Conservation (phyloP, 2,329 filamentous ascomycete species). For the Exutisphaerella laricina region DNA sequence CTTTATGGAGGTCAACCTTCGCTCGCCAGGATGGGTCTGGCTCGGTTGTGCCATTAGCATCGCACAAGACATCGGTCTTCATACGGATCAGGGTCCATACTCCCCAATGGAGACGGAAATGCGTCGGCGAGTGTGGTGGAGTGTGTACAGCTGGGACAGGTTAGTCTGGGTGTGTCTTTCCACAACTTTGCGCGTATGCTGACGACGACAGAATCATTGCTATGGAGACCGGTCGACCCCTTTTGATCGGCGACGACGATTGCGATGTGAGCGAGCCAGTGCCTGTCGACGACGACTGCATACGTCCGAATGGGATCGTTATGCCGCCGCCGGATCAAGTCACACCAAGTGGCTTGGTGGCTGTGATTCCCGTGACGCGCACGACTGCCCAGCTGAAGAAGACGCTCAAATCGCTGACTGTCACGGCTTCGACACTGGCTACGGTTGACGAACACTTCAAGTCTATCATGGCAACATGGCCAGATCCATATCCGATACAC, state of each 20-base stretch:
- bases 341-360: constrained; percentile 66
- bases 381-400: constrained; percentile 69
- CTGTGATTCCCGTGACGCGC: constrained; percentile 74
- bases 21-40: constrained; percentile 81
- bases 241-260: constrained; percentile 79
- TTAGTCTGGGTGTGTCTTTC: constrained; percentile 35
- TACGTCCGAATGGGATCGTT: constrained; percentile 49
- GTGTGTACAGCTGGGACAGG: constrained; percentile 85
- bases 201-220: constrained; percentile 55
- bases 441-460: constrained; percentile 77
- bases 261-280: constrained; percentile 79
- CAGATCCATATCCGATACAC: constrained; percentile 63
- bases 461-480: constrained; percentile 68
- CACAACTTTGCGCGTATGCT: neutral
- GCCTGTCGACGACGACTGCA: constrained; percentile 72
- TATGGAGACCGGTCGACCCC: constrained; percentile 72
- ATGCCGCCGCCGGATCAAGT: constrained; percentile 37
- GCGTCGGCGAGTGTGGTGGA: constrained; percentile 87
- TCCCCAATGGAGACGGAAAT: constrained; percentile 75
- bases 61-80: constrained; percentile 77
- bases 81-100: constrained; percentile 68
- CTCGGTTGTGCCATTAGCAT: constrained; percentile 72
- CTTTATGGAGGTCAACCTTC: constrained; percentile 78
- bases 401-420: constrained; percentile 60
- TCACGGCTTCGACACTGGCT: constrained; percentile 63